Percentiles rank a stretch among this genome's conserved stretches.
Conservation (phyloP, 2,329 filamentous ascomycete genomes). For the Penicillium sp. region DNA sequence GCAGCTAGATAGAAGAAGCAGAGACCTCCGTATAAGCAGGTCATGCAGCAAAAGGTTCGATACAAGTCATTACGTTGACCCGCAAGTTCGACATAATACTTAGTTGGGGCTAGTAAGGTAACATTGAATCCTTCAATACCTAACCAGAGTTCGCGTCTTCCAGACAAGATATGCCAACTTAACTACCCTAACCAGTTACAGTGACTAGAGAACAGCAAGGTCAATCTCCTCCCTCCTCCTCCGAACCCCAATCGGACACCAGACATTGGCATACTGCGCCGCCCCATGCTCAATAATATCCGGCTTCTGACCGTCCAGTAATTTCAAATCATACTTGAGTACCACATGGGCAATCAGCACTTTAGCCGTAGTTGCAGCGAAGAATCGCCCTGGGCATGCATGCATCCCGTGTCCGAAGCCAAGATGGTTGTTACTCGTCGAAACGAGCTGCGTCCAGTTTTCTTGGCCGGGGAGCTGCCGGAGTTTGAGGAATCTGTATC, state of each 20-base stretch:
- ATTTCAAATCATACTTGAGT: constrained; percentile 52
- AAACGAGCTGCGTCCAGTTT: constrained; percentile 23
- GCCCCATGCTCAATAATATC: constrained; percentile 2
- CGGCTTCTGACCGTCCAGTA: constrained; percentile 12
- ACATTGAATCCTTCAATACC: neutral
- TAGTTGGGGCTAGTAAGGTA: neutral
- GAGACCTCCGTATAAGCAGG: too few species aligned
- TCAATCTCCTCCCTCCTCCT: constrained; percentile 2
- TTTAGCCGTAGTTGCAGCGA: neutral
- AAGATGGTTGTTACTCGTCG: constrained; percentile 20
- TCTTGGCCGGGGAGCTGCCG: constrained; percentile 13
- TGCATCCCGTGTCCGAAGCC: neutral
- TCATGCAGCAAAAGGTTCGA: too few species aligned
- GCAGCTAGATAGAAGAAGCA: too few species aligned
- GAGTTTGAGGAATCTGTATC: constrained; percentile 19
- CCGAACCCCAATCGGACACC: constrained; percentile 1
- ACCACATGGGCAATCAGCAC: neutral
- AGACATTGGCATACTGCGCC: constrained; percentile 3
- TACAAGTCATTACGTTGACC: too few species aligned
- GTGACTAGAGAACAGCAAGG: neutral
- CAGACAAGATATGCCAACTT: neutral
- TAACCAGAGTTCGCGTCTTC: too few species aligned
- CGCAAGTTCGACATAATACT: too few species aligned
- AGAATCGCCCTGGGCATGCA: neutral
- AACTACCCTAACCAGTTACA: neutral